A percentile compares a stretch with the other conserved stretches of the same genome.
Evolutionary conservation across 1,284 basidiomycete species (phyloP).

Genomic region (Sporisorium reilianum): DNA sequence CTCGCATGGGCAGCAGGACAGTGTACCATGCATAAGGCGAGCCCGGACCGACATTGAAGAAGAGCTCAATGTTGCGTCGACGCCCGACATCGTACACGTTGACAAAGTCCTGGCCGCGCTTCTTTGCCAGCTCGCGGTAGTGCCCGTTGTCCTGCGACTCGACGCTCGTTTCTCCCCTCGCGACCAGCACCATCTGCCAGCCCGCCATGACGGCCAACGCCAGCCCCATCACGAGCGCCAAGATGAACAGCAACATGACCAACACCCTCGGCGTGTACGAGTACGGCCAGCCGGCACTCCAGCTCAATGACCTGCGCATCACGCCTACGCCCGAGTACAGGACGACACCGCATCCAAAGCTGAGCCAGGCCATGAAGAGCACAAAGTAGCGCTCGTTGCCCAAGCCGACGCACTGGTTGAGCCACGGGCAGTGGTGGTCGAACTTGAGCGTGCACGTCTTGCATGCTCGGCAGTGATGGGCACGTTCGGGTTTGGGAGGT

Average conservation of each 20-base stretch:
- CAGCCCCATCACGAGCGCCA: conserved; percentile 78
- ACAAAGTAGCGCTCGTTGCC: conserved; percentile 96
- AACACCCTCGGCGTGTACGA: conserved; percentile 77
- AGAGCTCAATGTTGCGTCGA: conserved; percentile 80
- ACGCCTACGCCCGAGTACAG: conserved; percentile 39
- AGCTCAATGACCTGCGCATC: conserved; percentile 22
- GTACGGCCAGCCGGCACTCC: conserved; percentile 73
- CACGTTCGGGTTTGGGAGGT: conserved; percentile 82
- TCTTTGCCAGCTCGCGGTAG: conserved; percentile 79
- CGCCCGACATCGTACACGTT: conserved; percentile 91
- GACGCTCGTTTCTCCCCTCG: conserved; percentile 87
- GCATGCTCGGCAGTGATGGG: conserved; percentile 95
- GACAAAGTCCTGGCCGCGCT: conserved; percentile 77
- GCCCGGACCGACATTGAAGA: conserved; percentile 85
- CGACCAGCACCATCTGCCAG: conserved; percentile 84
- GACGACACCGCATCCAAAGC: conserved; percentile 57
- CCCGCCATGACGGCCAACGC: conserved; percentile 83
- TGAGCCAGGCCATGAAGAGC: conserved; percentile 81
- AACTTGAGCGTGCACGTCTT: conserved; percentile 91
- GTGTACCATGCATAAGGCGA: conserved; percentile 75
- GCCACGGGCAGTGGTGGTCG: conserved; percentile 77
- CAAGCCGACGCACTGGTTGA: conserved; percentile 94
- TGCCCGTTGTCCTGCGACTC: conserved; percentile 87
- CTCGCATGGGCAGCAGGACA: conserved; percentile 82
- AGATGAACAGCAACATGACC: conserved; percentile 76